Conservation (phyloP, 768 basidiomycete species). For the Boletus sp. region DNA sequence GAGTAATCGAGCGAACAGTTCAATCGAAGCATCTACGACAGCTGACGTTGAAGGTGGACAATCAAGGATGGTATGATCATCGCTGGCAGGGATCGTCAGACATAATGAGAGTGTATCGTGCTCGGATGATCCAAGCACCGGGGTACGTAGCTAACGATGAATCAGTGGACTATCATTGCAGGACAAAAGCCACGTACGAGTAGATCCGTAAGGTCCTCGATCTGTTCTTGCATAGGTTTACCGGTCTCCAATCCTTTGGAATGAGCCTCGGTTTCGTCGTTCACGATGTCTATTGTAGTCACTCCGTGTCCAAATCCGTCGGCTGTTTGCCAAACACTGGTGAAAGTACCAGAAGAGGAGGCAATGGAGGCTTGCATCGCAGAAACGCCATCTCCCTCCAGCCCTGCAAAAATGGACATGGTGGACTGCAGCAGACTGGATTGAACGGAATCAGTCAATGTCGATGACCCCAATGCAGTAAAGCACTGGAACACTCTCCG, state of each 20-base stretch:
- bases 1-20: conserved; percentile 76
- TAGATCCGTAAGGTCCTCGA: conserved; percentile 76
- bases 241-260: conserved; percentile 25
- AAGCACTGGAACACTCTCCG: conserved; percentile 90
- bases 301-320: conserved; percentile 95
- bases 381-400: conserved; percentile 79
- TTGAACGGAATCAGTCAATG: conserved; percentile 82
- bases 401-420: conserved; percentile 78
- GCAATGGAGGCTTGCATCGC: conserved; percentile 91
- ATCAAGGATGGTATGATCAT: conserved; percentile 48
- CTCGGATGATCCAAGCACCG: conserved; percentile 80
- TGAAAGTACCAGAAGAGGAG: conserved; percentile 78
- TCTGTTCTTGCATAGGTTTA: conserved; percentile 67
- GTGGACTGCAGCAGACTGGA: conserved; percentile 74
- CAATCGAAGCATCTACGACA: conserved; percentile 86
- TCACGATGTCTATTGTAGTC: conserved; percentile 58
- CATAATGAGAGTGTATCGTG: conserved; percentile 79
- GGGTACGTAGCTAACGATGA: conserved; percentile 45
- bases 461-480: conserved; percentile 70
- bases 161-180: not conserved
- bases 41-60: conserved; percentile 76
- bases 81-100: conserved; percentile 42
- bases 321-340: conserved; percentile 76
- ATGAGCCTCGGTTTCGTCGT: conserved; percentile 37
- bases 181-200: conserved; percentile 48